Conservation (phyloP, 192 early-diverging fungal species). For the Dissophora ornata region DNA sequence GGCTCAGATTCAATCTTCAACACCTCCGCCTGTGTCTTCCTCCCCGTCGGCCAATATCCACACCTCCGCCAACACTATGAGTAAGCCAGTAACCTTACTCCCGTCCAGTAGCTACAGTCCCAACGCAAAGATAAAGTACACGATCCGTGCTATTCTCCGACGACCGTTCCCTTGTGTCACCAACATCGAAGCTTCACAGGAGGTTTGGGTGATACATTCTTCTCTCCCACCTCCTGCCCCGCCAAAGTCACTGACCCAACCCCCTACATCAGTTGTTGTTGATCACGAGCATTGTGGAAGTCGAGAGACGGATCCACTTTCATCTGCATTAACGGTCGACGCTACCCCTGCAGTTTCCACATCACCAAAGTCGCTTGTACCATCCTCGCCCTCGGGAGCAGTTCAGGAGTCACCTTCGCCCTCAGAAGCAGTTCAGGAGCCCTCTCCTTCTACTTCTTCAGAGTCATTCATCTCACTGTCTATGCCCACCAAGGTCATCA, state of each 20-base stretch:
- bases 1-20: background rate
- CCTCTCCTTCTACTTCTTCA: too few relatives aligned
- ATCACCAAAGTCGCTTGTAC: background rate
- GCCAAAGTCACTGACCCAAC: background rate
- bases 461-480: constrained; percentile 12
- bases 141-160: constrained; percentile 40
- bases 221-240: constrained; percentile 11
- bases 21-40: too few relatives aligned
- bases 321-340: background rate
- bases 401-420: too few relatives aligned
- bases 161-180: constrained; percentile 38
- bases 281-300: constrained; percentile 2
- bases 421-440: too few relatives aligned
- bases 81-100: constrained; percentile 5
- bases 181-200: constrained; percentile 39
- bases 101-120: constrained; percentile 40
- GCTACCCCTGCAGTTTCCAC: background rate
- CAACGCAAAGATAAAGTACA: constrained; percentile 34
- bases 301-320: background rate
- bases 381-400: too few relatives aligned
- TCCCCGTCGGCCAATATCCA: background rate
- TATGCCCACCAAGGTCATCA: constrained; percentile 26
- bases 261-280: background rate
- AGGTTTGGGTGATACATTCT: constrained; percentile 48
- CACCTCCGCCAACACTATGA: background rate